These are phyloP conservation scores for Hirsutella thompsonii DNA, from an alignment of 2,329 filamentous ascomycete genomes.

Conservation along the genomic window DNA sequence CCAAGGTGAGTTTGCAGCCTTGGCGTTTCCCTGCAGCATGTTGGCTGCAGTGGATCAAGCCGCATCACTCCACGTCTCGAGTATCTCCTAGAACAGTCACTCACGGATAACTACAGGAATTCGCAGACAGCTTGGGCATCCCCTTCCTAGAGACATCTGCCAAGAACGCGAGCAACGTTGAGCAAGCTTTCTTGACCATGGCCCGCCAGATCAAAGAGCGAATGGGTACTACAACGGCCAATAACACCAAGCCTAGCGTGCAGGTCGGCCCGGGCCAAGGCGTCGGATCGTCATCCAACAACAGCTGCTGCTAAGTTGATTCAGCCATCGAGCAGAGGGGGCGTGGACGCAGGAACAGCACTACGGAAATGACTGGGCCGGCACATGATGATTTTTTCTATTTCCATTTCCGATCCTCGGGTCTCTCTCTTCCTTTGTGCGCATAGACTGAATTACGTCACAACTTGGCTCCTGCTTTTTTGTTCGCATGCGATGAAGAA, in stretches of 20 bases:
- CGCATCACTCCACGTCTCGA: background rate
- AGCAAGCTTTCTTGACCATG: constrained; percentile 99
- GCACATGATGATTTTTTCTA: constrained; percentile 4
- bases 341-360: constrained; percentile 10
- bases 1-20: constrained; percentile 64
- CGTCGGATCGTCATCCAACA: constrained; percentile 74
- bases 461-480: constrained; percentile 17
- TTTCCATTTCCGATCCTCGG: constrained; percentile 3
- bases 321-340: background rate
- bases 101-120: constrained; percentile 52
- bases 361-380: constrained; percentile 16
- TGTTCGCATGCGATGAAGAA: constrained; percentile 6
- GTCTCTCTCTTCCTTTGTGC: constrained; percentile 14
- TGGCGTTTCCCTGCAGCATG: too few relatives aligned
- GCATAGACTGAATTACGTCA: constrained; percentile 23
- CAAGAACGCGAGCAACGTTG: constrained; percentile 99
- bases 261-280: constrained; percentile 92
- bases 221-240: constrained; percentile 90
- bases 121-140: constrained; percentile 95
- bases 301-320: constrained; percentile 72
- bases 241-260: constrained; percentile 97
- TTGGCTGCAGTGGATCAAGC: too few relatives aligned
- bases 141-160: constrained; percentile 99
- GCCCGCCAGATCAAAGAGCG: constrained; percentile 99
- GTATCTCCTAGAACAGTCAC: background rate